Evolutionary conservation across 352 stramenopile species (phyloP).

Genomic region (Pythium brachiatum): DNA sequence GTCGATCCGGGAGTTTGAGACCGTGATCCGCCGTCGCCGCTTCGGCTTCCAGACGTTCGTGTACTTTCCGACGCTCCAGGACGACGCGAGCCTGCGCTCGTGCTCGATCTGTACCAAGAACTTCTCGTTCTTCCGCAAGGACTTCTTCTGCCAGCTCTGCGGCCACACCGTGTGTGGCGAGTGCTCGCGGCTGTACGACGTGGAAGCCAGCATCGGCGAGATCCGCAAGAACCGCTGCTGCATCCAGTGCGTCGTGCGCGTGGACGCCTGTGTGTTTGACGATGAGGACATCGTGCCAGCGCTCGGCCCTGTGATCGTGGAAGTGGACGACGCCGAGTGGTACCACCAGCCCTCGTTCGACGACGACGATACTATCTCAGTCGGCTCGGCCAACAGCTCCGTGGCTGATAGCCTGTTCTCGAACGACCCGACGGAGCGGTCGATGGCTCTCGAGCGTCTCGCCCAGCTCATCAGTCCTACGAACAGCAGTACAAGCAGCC

Average conservation of each 20-base stretch:
- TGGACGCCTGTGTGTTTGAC: conserved; percentile 56
- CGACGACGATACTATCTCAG: conserved; percentile 28
- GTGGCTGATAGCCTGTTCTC: conserved; percentile 37
- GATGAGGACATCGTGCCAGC: conserved; percentile 51
- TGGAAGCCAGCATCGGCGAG: conserved; percentile 43
- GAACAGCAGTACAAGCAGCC: conserved; percentile 4
- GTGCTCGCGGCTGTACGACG: conserved; percentile 54
- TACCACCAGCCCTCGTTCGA: conserved; percentile 28
- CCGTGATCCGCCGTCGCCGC: conserved; percentile 53
- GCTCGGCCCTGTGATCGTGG: conserved; percentile 43
- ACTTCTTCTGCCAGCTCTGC: conserved; percentile 57
- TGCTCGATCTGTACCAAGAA: conserved; percentile 53
- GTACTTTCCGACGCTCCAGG: conserved; percentile 38
- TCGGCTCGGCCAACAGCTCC: conserved; percentile 8
- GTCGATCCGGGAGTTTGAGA: conserved; percentile 50
- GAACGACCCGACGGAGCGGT: conserved; percentile 35
- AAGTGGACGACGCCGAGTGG: conserved; percentile 41
- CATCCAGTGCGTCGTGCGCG: conserved; percentile 50
- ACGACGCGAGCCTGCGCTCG: conserved; percentile 21
- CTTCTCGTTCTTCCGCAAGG: conserved; percentile 45
- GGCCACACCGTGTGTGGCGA: conserved; percentile 50
- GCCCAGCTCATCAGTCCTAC: conserved; percentile 34
- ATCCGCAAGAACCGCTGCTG: conserved; percentile 51
- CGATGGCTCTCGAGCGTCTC: conserved; percentile 45
- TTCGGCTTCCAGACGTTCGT: conserved; percentile 72